Percentiles rank a stretch among this genome's conserved stretches.
phyloP scores from a whole-genome alignment of 1,139 yeast genomes.

The Magnusiomyces sp. region DNA sequence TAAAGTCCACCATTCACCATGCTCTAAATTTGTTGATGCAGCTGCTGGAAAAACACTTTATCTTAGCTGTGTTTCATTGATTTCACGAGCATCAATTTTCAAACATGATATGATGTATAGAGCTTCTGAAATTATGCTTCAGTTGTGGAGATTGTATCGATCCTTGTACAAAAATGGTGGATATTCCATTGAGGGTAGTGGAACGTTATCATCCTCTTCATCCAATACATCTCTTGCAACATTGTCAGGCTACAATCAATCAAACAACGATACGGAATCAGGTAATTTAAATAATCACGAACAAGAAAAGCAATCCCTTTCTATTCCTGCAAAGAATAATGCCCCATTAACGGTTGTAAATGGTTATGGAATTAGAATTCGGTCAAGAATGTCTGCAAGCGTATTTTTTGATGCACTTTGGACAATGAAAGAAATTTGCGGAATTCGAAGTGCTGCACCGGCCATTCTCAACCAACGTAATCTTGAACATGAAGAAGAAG shows the following conservation, averaged over 20 bases:
- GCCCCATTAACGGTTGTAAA: too few species aligned
- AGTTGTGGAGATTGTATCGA: constrained; percentile 82
- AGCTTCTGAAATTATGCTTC: constrained; percentile 87
- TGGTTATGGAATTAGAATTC: constrained; percentile 47
- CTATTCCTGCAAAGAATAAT: constrained; percentile 21
- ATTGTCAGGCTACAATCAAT: too few species aligned
- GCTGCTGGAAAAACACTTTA: constrained; percentile 67
- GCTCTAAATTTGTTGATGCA: constrained; percentile 57
- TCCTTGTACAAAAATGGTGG: constrained; percentile 40
- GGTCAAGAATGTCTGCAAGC: constrained; percentile 84
- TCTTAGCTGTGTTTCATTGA: constrained; percentile 57
- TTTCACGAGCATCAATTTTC: constrained; percentile 72
- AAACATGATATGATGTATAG: constrained; percentile 91
- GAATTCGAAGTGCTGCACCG: constrained; percentile 37
- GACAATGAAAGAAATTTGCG: constrained; percentile 76
- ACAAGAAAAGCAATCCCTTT: too few species aligned
- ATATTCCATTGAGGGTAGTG: background rate
- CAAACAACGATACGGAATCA: too few species aligned
- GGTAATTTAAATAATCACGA: too few species aligned
- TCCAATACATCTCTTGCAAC: too few species aligned
- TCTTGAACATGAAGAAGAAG: constrained; percentile 18
- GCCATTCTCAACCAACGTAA: constrained; percentile 28
- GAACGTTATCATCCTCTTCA: constrained; percentile 16
- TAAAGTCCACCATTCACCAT: constrained; percentile 66
- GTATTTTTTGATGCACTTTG: constrained; percentile 86